These are phyloP conservation scores for Syzygium syzygioides DNA, from an alignment of 441 rosid species.

Conservation along the genomic window DNA sequence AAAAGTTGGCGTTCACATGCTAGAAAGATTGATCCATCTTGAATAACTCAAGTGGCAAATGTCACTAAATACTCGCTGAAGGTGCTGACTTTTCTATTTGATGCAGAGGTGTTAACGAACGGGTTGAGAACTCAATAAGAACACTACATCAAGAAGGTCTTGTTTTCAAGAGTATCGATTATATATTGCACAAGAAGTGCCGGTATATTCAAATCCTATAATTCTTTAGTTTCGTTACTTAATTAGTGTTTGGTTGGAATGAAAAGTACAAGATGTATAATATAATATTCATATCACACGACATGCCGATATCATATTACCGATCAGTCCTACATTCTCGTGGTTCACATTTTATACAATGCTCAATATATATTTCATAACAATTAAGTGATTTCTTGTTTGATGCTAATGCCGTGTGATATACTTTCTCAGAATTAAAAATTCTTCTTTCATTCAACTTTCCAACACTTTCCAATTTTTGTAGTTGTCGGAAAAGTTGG, in stretches of 20 bases:
- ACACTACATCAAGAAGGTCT: neutral
- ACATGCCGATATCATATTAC: neutral
- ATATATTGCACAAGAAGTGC: neutral
- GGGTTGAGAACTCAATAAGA: neutral
- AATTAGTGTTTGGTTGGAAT: neutral
- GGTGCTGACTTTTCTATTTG: neutral
- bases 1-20: neutral
- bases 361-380: neutral
- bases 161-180: too few relatives aligned
- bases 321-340: neutral
- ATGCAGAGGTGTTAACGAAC: neutral
- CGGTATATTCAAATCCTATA: rapidly evolving
- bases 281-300: neutral
- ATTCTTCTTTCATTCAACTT: neutral
- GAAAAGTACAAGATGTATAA: neutral
- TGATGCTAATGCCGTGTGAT: rapidly evolving
- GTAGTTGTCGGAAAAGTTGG: neutral
- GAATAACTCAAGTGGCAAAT: neutral
- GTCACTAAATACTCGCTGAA: neutral
- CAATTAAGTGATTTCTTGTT: neutral
- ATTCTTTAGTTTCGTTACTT: neutral
- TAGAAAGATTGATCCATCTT: neutral
- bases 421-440: neutral
- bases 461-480: neutral
- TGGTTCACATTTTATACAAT: neutral